Percentiles rank a stretch among this genome's conserved stretches.
Conservation (phyloP, 371 early-diverging fungal species). For the Entomophthora muscae region DNA sequence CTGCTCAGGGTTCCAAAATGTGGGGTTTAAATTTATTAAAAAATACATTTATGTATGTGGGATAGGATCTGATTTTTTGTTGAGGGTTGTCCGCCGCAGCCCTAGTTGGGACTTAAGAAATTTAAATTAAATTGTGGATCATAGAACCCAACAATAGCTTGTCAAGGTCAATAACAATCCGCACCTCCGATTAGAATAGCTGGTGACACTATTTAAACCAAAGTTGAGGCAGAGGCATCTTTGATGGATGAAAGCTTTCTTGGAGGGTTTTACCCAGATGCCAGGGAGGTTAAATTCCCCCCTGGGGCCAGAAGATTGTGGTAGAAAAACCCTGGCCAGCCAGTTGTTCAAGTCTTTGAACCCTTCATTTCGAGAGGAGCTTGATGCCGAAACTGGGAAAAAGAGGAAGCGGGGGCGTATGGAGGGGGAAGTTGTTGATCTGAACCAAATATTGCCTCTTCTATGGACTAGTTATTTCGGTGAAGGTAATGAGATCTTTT, state of each 20-base stretch:
- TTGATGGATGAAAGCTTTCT: background rate
- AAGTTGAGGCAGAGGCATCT: background rate
- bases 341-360: background rate
- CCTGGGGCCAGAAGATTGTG: background rate
- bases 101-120: background rate
- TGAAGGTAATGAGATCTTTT: background rate
- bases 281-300: background rate
- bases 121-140: background rate
- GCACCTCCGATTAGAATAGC: background rate
- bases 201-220: background rate
- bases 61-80: background rate
- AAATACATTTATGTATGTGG: too few species aligned
- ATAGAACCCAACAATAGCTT: background rate
- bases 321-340: background rate
- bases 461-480: background rate
- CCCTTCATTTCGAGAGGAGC: background rate
- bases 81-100: background rate
- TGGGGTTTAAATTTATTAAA: too few species aligned
- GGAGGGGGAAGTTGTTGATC: background rate
- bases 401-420: background rate
- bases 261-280: background rate
- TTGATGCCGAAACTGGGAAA: background rate
- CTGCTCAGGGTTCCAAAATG: too few species aligned
- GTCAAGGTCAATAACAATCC: background rate
- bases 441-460: background rate